Percentiles rank a stretch among this genome's conserved stretches.
Conservation (phyloP, 2,329 filamentous ascomycete species). For the Penicillium digitatum region DNA sequence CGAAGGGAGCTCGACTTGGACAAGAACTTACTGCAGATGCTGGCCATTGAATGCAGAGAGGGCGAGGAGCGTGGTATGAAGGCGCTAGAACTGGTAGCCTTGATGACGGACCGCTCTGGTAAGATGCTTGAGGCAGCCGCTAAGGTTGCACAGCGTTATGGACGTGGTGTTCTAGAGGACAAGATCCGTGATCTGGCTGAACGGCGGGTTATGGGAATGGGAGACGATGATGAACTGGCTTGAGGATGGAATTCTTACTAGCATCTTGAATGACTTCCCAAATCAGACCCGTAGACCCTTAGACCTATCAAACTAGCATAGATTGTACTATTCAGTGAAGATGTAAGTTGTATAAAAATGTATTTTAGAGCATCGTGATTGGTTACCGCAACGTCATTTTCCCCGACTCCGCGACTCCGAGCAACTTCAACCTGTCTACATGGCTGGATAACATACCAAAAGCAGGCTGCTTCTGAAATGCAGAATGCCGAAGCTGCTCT, state of each 20-base stretch:
- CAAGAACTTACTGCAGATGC: constrained; percentile 81
- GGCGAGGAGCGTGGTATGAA: constrained; percentile 94
- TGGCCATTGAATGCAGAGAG: constrained; percentile 85
- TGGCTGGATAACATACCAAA: constrained; percentile 14
- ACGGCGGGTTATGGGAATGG: constrained; percentile 58
- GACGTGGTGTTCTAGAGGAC: constrained; percentile 71
- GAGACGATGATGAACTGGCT: constrained; percentile 50
- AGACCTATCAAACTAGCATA: neutral
- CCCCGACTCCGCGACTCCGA: constrained; percentile 5
- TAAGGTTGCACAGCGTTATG: constrained; percentile 85
- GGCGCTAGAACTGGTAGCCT: constrained; percentile 79
- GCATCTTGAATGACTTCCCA: neutral
- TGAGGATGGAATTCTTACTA: constrained; percentile 11
- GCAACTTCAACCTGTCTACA: constrained; percentile 5
- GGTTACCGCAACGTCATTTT: constrained; percentile 9
- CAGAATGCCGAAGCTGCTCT: constrained; percentile 31
- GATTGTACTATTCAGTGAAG: neutral
- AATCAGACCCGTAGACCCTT: too few species aligned
- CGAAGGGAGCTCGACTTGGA: constrained; percentile 79
- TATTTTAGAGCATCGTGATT: constrained; percentile 12
- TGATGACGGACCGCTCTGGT: constrained; percentile 80
- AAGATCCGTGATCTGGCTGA: constrained; percentile 89
- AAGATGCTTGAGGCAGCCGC: constrained; percentile 88
- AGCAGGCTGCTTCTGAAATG: constrained; percentile 8
- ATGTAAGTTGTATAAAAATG: neutral